Evolutionary conservation across 331 rosid species (phyloP), one percentile per base, ranked within the genome.

Genomic region (Malus hybrid): DNA sequence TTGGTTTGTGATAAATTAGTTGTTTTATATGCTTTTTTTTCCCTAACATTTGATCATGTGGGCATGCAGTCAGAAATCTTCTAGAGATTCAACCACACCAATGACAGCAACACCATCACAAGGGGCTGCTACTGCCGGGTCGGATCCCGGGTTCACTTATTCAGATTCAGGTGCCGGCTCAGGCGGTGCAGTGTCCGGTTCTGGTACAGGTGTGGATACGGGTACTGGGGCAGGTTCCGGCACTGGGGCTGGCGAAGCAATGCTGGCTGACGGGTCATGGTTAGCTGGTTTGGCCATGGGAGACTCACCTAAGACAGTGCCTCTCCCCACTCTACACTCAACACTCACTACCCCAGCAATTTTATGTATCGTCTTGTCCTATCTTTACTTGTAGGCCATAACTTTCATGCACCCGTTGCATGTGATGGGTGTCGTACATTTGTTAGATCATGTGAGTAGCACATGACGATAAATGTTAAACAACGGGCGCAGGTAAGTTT

Each of bases 241-340:
- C 8, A 46, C 91, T 0, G 96, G 83, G 76, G 80, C 96, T 3
- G 95, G 89, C 50, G 95, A 85, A 34, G 69, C 96, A 31, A 57
- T 87, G 85, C 78, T 94, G 8, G 90, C 92, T n/a, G 99, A 94
- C 80, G 93, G 99, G 57, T 86, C 99, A 73, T 94, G 93, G 88
- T 71, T 94, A 77, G 97, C 97, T 80, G 99, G 99, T 71, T 82
- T 94, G 63, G 99, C 99, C 29, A 90, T 94, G 97, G 99, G 99
- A 66, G 92, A 86, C 62, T 84, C 99, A 9, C 68, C 87, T 6
- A 82, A 67, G 31, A 72, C 80, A 60, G n/a, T 71, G 29, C 44
- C 86, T 34, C 66, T 77, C 15, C 75, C 80, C 4, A 56, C 70
- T 11, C 34, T 80, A 20, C 61, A 16, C 57, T 6, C 57, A 3